These are phyloP conservation scores for Citrus trifoliata DNA, from an alignment of 345 rosid species.

Conservation along the genomic window DNA sequence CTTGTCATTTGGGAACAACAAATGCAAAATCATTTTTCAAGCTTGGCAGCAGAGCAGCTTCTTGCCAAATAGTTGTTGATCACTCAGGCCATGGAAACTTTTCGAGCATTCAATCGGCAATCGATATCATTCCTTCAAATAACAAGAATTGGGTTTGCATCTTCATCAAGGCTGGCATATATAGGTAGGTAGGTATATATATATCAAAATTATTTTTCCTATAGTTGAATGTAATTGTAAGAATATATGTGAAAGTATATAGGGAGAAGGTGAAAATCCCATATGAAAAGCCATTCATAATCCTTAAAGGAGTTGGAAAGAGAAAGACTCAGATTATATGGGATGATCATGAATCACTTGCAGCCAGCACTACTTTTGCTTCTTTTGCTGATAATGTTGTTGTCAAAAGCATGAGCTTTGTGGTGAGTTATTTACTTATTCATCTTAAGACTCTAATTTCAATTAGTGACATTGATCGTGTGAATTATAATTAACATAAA, in stretches of 20 bases:
- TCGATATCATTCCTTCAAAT: constrained; percentile 45
- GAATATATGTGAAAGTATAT: neutral
- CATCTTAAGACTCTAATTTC: no score
- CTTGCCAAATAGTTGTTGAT: constrained; percentile 32
- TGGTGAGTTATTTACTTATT: constrained; percentile 24
- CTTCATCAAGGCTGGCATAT: constrained; percentile 43
- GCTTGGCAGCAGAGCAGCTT: neutral
- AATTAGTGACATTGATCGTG: neutral
- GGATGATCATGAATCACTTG: constrained; percentile 47
- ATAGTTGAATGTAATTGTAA: neutral
- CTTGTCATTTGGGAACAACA: neutral
- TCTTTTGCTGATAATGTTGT: constrained; percentile 57
- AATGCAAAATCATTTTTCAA: neutral
- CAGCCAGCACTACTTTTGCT: constrained; percentile 61
- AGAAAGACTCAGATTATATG: constrained; percentile 55
- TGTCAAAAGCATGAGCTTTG: constrained; percentile 47
- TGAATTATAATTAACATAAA: neutral
- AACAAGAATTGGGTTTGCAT: constrained; percentile 55
- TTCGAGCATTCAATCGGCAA: constrained; percentile 55
- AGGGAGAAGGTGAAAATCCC: constrained; percentile 84
- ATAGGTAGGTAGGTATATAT: constrained; percentile 44
- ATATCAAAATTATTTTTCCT: neutral
- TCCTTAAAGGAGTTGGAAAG: constrained; percentile 55
- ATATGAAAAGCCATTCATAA: constrained; percentile 53
- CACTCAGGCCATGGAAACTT: constrained; percentile 49